Base-by-base conservation (phyloP, 1,139 yeast genomes). In the Kodamaea suecica region DNA sequence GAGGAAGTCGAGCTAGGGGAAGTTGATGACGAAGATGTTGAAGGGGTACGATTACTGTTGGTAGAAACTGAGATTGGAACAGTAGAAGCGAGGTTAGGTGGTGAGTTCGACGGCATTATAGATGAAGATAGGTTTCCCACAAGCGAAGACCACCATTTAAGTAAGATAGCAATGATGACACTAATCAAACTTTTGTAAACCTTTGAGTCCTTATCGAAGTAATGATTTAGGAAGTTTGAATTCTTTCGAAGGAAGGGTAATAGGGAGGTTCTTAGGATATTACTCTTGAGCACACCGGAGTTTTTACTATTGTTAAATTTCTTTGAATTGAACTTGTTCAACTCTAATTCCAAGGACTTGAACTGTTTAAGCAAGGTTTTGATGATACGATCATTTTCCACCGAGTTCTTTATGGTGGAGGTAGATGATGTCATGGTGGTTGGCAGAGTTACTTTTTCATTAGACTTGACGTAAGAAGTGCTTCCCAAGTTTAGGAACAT, bases 81-180 rank as follows among this genome's bases (percentile, higher is more conserved):
- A 5, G 38, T 15, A 25, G 13, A 10, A 25, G 21, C 4, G 6
- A n/a, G 20, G 4, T 13, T 12, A 4, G 12, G 9, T 11, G 11
- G 12, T 16, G 23, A 17, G 14, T 19, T 5, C 16, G 12, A 17
- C 23, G 6, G 25, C 4, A 28, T 29, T 5, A 21, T 17, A 9
- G 25, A 12, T 3, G 9, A 20, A 5, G 26, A 13, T 12, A 34
- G 59, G 53, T 48, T 65, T 7, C 57, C 54, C 14, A 84, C 55
- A n/a, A 80, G 56, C 14, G 76, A 68, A 7, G 61, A 50, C 92
- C 92, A 84, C 94, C 94, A 84, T 46, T 70, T 71, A 17, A 72
- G 55, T 14, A 82, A 58, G 4, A 76, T 61, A 32, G 68, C 53
- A 6, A 62, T 42, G 4, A 64, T 55, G 2, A 69, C 61, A 36